Conservation (phyloP, 1,284 basidiomycete genomes). For the Boletus sp. region DNA sequence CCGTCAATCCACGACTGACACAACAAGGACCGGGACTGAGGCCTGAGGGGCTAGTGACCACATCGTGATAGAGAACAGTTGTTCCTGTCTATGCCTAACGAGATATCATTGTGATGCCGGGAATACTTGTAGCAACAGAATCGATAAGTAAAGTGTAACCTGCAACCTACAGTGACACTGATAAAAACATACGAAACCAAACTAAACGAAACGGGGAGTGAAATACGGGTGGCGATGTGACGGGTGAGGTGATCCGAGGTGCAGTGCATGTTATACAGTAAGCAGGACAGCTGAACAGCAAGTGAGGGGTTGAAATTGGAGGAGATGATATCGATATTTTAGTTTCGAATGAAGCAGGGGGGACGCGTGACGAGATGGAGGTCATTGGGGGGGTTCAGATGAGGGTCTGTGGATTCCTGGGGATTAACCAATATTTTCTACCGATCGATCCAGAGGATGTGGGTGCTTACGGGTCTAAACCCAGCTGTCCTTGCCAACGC, state of each 20-base stretch:
- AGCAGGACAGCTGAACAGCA: conserved; percentile 25
- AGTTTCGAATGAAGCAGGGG: conserved; percentile 16
- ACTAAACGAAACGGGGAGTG: conserved; percentile 24
- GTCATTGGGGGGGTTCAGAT: conserved; percentile 4
- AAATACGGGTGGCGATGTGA: conserved; percentile 27
- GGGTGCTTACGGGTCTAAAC: conserved; percentile 41
- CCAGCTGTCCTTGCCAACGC: conserved; percentile 57
- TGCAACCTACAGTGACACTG: conserved; percentile 32
- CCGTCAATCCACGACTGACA: not conserved
- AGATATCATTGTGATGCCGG: conserved; percentile 38
- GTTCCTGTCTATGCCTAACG: conserved; percentile 34
- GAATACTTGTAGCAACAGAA: conserved; percentile 40
- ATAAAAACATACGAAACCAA: conserved; percentile 34
- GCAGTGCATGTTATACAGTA: conserved; percentile 36
- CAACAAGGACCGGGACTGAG: not conserved
- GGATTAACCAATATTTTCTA: conserved; percentile 32
- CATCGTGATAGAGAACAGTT: conserved; percentile 25
- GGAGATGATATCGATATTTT: conserved; percentile 16
- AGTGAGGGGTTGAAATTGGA: conserved; percentile 19
- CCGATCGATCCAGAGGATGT: conserved; percentile 21
- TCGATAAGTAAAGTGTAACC: conserved; percentile 37
- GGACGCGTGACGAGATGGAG: conserved; percentile 1
- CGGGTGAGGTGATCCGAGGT: conserved; percentile 23
- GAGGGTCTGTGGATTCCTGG: conserved; percentile 7
- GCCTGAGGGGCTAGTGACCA: not conserved